Base-by-base conservation (phyloP, 371 early-diverging fungal species). In the Smittium culicis region DNA sequence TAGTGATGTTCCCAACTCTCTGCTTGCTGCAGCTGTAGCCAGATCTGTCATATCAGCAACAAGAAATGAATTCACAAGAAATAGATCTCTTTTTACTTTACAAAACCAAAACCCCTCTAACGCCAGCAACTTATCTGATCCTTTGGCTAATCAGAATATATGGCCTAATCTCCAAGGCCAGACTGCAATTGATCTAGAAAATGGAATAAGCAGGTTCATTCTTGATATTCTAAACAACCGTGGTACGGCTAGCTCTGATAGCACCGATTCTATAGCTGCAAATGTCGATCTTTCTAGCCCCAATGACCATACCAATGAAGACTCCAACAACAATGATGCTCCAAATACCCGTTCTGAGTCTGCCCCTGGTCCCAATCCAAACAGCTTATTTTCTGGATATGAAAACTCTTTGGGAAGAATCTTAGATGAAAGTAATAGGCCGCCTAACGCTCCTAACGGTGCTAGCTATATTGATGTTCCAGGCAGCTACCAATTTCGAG, bases 401-500 rank as follows among this genome's bases (percentile, higher is more conserved):
- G 45, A 45, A 45, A 45, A 20, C 20, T 11, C 45, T 20, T 20
- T 45, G 20, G 45, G 45, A 11, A 5, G 45, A 20, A 45, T 45
- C 5, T 20, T 45, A 45, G 45, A 45, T 45, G 45, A 45, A 45
- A 45, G 11, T 45, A 45, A 45, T 20, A 45, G 45, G 20, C 20
- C 45, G 5, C 20, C 45, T n/a, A 32, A 8, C 5, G 5, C 2
- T 24, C 31, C 5, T 2, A 33, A 33, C 14, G n/a, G 24, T 30
- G 63, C 11, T 5, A 33, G 63, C n/a, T 63, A 63, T 32, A 63
- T 63, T 11, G 63, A 63, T 63, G 35, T 63, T 33, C 63, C 63
- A 31, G 63, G 63, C 31, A 63, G 35, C 63, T 63, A 63, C 33
- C 63, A 63, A 35, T 63, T 63, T 33, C 28, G 63, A 31, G 63